These are phyloP conservation scores for Aspergillus sp. DNA, from an alignment of 2,329 filamentous ascomycete species.

Conservation along the genomic window DNA sequence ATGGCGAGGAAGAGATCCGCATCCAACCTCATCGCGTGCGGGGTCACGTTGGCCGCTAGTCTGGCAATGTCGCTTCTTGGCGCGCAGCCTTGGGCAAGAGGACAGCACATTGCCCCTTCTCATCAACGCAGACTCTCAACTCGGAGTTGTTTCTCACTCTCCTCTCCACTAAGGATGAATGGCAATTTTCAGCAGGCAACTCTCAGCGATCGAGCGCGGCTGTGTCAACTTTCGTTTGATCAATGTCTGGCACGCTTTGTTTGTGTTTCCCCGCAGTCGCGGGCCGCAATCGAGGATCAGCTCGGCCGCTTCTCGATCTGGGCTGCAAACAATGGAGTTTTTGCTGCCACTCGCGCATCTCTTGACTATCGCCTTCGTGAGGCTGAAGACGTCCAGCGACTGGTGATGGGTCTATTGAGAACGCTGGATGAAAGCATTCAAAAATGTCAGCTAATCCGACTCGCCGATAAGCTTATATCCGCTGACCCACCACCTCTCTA, in stretches of 20 bases:
- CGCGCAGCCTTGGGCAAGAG: not conserved
- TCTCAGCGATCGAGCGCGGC: conserved; percentile 1
- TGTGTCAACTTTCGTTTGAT: conserved; percentile 10
- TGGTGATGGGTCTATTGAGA: conserved; percentile 6
- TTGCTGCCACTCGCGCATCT: conserved; percentile 6
- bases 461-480: not conserved
- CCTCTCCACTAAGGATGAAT: not conserved
- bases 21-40: not conserved
- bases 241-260: conserved; percentile 7
- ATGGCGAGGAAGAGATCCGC: not conserved
- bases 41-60: not conserved
- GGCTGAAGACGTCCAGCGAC: conserved; percentile 10
- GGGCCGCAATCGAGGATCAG: conserved; percentile 15
- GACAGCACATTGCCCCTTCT: not conserved
- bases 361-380: conserved; percentile 16
- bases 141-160: not conserved
- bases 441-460: conserved; percentile 6
- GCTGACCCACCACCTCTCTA: not conserved
- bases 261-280: not conserved
- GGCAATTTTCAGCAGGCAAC: not conserved
- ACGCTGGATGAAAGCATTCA: conserved; percentile 13
- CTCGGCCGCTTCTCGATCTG: conserved; percentile 13
- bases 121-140: not conserved
- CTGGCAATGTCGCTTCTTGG: not conserved
- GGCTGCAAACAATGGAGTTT: conserved; percentile 15